These are phyloP conservation scores for Westerdykella sp. DNA, from an alignment of 2,329 filamentous ascomycete species.

Conservation along the genomic window DNA sequence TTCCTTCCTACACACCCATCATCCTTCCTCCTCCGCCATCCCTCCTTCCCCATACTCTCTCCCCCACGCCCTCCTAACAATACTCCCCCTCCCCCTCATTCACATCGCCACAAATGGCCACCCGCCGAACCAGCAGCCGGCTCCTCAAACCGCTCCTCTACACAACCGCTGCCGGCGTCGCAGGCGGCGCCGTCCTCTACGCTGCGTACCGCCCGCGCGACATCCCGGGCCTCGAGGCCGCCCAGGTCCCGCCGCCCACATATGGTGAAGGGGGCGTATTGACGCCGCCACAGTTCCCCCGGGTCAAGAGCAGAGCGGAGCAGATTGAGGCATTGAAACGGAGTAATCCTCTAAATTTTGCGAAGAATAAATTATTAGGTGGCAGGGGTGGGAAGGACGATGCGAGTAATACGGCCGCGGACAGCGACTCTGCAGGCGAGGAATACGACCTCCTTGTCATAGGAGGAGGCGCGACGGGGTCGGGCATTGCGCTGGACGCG, in stretches of 20 bases:
- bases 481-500: constrained; percentile 75
- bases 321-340: constrained; percentile 57
- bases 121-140: constrained; percentile 35
- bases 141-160: constrained; percentile 55
- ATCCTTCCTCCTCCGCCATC: background rate
- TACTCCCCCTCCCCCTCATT: background rate
- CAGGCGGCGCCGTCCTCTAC: constrained; percentile 54
- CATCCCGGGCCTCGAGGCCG: constrained; percentile 63
- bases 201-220: constrained; percentile 63
- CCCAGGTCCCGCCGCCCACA: constrained; percentile 63
- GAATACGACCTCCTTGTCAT: constrained; percentile 72
- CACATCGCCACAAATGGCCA: constrained; percentile 20
- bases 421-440: constrained; percentile 15
- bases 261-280: constrained; percentile 64
- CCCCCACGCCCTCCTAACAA: background rate
- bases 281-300: constrained; percentile 60
- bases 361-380: constrained; percentile 2
- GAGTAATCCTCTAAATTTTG: constrained; percentile 39
- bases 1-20: background rate
- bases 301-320: constrained; percentile 55
- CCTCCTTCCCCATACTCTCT: background rate
- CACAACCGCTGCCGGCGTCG: constrained; percentile 49
- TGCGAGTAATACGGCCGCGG: constrained; percentile 10
- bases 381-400: constrained; percentile 13
- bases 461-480: constrained; percentile 71